Base-by-base conservation (phyloP, 2,329 filamentous ascomycete species). In the Drechslera avenae region DNA sequence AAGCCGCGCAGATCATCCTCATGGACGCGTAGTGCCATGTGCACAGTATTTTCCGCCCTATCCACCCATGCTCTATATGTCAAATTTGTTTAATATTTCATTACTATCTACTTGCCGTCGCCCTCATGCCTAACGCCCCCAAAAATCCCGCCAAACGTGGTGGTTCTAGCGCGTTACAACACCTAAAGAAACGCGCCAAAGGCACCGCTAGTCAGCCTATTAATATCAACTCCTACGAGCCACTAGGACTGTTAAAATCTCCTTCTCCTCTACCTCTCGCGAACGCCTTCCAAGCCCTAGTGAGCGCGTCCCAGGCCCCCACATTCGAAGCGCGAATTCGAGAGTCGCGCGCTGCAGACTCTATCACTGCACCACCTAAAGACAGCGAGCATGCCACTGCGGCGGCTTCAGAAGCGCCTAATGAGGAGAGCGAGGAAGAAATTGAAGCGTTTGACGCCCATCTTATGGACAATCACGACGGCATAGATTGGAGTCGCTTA, bases 401-500 rank as follows among this genome's bases (percentile, higher is more conserved):
- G 6, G 32, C 32, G 2, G 19, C 42, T 36, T 46, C 23, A 2
- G 21, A 36, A 18, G 36, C 19, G 10, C 36, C 36, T 39, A 28
- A 39, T 23, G 12, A 39, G 18, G 19, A 39, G 3, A 7, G 14
- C 5, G 32, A 46, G 4, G 19, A 28, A 4, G 23, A 46, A 19
- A 3, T 31, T 32, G n/a, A 46, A 19, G 42, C 18, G 1, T 39
- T n/a, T n/a, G n/a, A n/a, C n/a, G n/a, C n/a, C n/a, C n/a, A 39
- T 9, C 21, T 46, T 8, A 46, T 30, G 17, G 32, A 46, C 23
- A 39, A 46, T 12, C 31, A 36, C 16, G 12, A 46, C 7, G 21
- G 42, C 19, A 46, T 46, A n/a, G 17, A 46, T 46, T 46, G n/a
- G 42, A 39, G 33, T 30, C 33, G 42, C 34, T 46, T 46, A 30